phyloP scores from a whole-genome alignment of 257 asterid genomes.

The Ophiorrhiza pumila region DNA sequence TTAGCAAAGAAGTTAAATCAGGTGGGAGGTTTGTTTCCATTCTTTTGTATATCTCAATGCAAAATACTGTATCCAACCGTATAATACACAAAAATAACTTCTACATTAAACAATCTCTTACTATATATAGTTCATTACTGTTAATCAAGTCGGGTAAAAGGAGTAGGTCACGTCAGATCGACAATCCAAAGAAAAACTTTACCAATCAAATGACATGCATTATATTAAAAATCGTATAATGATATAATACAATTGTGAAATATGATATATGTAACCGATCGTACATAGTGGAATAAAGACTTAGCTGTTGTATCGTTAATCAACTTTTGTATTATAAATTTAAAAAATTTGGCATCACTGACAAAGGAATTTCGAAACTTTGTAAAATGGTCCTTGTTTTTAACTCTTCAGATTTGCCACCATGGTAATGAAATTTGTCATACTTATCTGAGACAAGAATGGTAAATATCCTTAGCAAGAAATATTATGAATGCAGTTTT shows the following conservation, averaged over 20 bases:
- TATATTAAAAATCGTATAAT: no score
- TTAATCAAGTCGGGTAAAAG: no score
- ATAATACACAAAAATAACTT: no score
- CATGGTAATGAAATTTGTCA: background rate
- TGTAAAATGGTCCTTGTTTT: background rate
- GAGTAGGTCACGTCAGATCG: no score
- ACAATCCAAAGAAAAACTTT: no score
- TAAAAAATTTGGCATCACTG: background rate
- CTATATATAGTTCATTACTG: background rate
- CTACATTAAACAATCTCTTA: no score
- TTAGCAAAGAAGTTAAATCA: conserved; percentile 87
- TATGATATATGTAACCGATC: no score
- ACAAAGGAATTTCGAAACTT: background rate
- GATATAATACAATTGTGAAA: no score
- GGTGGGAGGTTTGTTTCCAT: conserved; percentile 23
- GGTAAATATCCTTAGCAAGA: background rate
- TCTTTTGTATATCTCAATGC: background rate
- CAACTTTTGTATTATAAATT: no score
- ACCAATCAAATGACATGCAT: no score
- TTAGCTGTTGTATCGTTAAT: no score
- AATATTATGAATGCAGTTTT: background rate
- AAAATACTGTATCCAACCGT: background rate
- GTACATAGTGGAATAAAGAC: no score
- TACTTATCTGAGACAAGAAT: background rate
- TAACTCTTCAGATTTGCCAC: background rate